Percentiles rank a stretch among this genome's conserved stretches.
phyloP scores from a whole-genome alignment of 352 stramenopile species.

The Heterotrichella gracilis region DNA sequence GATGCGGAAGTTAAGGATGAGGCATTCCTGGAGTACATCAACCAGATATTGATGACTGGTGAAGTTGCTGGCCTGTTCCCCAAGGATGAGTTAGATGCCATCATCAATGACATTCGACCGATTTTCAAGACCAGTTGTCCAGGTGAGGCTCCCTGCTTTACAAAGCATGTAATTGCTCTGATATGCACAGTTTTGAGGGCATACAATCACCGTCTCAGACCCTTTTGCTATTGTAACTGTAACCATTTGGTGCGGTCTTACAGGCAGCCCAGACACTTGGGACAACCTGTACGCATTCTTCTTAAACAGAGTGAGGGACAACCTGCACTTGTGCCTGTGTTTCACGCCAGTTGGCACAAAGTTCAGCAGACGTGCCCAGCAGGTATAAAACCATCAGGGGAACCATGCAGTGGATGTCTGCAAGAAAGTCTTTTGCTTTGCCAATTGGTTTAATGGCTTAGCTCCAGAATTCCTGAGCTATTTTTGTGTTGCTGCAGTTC shows the following conservation, averaged over 20 bases:
- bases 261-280: conserved; percentile 64
- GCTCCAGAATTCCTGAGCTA: no score
- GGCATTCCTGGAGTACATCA: conserved; percentile 90
- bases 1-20: conserved; percentile 95
- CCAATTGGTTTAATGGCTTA: no score
- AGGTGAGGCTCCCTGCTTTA: conserved; percentile 58
- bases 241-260: no score
- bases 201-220: no score
- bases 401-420: no score
- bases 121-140: no score
- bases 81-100: conserved; percentile 94
- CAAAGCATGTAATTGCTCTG: no score
- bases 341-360: conserved; percentile 93
- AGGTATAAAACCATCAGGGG: no score
- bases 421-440: no score
- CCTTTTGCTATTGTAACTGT: no score
- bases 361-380: conserved; percentile 64
- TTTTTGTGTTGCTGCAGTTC: no score
- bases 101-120: conserved; percentile 63
- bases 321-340: conserved; percentile 85
- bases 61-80: conserved; percentile 84
- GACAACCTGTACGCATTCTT: conserved; percentile 91
- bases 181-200: no score
- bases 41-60: conserved; percentile 83
- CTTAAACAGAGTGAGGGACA: conserved; percentile 79